Evolutionary conservation across 495 filamentous ascomycete species (phyloP).

Genomic region (Neurospora sp.): DNA sequence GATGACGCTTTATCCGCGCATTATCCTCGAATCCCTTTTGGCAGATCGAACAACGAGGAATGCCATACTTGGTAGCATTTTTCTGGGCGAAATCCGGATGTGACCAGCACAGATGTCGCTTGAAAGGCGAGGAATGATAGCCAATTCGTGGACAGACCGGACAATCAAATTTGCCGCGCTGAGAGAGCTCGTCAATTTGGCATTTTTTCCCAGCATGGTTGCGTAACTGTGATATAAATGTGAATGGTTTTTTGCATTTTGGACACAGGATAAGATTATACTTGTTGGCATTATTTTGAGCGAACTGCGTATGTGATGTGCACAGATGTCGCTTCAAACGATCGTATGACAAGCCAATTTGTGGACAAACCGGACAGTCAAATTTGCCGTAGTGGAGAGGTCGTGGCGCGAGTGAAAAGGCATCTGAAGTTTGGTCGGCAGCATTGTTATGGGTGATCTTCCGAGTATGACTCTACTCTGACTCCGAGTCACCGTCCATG

Average conservation of each 20-base stretch:
- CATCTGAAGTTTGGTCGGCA: not conserved
- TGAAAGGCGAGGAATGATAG: no score
- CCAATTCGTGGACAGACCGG: no score
- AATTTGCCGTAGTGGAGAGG: not conserved
- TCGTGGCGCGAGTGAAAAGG: not conserved
- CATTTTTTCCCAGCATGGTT: no score
- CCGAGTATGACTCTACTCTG: constrained; percentile 16
- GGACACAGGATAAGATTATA: not conserved
- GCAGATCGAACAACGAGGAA: not conserved
- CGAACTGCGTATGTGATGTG: not conserved
- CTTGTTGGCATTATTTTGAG: not conserved
- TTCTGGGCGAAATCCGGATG: not conserved
- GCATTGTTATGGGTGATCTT: not conserved
- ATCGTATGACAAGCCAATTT: not conserved
- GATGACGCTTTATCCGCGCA: no score
- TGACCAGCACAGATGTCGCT: no score
- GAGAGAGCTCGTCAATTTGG: no score
- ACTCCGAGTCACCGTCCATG: constrained; percentile 34
- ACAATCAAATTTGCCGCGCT: no score
- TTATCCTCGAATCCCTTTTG: no score
- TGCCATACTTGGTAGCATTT: not conserved
- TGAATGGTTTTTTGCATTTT: no score
- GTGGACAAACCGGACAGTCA: not conserved
- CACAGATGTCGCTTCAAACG: not conserved
- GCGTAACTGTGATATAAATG: no score